A percentile compares a stretch with the other conserved stretches of the same genome.
Evolutionary conservation across 768 basidiomycete genomes (phyloP).

Genomic region (Lanmaoa rubissima): DNA sequence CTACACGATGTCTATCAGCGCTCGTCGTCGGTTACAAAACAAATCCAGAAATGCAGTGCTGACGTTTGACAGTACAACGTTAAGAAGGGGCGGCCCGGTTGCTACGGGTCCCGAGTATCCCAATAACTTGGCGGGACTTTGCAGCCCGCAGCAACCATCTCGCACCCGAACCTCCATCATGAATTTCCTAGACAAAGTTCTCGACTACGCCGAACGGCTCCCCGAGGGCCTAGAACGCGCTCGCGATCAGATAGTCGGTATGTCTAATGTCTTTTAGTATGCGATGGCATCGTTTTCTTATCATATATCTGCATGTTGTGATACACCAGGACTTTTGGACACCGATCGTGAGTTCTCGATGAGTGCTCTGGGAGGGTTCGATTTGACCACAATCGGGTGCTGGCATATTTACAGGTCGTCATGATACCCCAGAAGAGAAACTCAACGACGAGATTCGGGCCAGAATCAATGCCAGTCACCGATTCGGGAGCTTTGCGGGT

Average conservation of each 20-base stretch:
- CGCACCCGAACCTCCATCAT: slow-evolving; percentile 25
- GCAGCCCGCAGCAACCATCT: background rate
- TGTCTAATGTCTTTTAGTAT: background rate
- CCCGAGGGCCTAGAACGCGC: slow-evolving; percentile 39
- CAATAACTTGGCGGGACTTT: background rate
- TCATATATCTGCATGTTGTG: background rate
- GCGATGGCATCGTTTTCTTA: background rate
- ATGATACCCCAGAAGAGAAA: slow-evolving; percentile 75
- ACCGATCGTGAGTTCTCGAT: slow-evolving; percentile 31
- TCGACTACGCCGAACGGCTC: slow-evolving; percentile 34
- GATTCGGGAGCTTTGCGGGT: slow-evolving; percentile 82
- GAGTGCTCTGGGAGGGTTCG: background rate
- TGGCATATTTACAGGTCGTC: slow-evolving; percentile 43
- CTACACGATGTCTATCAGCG: background rate
- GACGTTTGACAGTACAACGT: slow-evolving; percentile 5
- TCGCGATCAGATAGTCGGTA: slow-evolving; percentile 37
- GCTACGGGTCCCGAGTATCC: no score
- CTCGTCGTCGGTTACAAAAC: background rate
- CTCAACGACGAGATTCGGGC: slow-evolving; percentile 67
- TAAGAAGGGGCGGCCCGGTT: background rate
- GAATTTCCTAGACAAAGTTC: slow-evolving; percentile 41
- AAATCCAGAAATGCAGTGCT: background rate
- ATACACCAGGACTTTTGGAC: slow-evolving; percentile 31
- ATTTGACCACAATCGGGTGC: slow-evolving; percentile 1
- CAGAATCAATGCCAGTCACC: slow-evolving; percentile 74